Conservation (phyloP, 2,329 filamentous ascomycete species). For the Colletotrichum lentis region DNA sequence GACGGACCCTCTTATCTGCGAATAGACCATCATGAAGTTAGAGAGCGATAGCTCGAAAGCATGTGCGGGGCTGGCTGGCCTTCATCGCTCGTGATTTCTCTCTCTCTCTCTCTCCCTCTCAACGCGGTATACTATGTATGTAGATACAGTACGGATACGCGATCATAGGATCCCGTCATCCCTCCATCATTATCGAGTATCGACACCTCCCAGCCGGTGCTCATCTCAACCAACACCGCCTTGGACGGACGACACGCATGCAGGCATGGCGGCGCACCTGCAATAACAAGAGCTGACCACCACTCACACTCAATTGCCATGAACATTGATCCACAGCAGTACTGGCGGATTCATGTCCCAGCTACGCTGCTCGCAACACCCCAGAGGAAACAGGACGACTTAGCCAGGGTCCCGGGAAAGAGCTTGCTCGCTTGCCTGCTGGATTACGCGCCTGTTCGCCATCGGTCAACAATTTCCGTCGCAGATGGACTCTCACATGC, state of each 20-base stretch:
- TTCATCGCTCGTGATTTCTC: not conserved
- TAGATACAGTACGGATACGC: not conserved
- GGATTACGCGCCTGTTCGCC: conserved; percentile 7
- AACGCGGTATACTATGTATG: too few relatives aligned
- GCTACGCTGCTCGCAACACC: conserved; percentile 4
- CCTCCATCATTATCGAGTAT: not conserved
- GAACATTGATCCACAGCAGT: too few relatives aligned
- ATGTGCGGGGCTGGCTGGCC: conserved; percentile 11
- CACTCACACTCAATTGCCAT: too few relatives aligned
- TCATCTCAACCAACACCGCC: not conserved
- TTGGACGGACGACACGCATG: too few relatives aligned
- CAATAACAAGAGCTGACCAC: too few relatives aligned
- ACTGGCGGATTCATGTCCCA: too few relatives aligned
- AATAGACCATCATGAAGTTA: not conserved
- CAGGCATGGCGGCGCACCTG: too few relatives aligned
- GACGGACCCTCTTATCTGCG: conserved; percentile 25
- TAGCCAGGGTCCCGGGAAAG: conserved; percentile 3
- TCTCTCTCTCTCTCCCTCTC: not conserved
- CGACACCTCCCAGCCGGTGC: conserved; percentile 6
- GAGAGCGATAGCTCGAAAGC: not conserved
- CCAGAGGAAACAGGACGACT: conserved; percentile 4
- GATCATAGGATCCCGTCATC: conserved; percentile 5
- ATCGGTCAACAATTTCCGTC: conserved; percentile 31
- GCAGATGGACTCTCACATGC: conserved; percentile 35
- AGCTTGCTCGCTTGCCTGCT: conserved; percentile 16